Conservation (phyloP, 345 rosid genomes). For the Acer saccharum region DNA sequence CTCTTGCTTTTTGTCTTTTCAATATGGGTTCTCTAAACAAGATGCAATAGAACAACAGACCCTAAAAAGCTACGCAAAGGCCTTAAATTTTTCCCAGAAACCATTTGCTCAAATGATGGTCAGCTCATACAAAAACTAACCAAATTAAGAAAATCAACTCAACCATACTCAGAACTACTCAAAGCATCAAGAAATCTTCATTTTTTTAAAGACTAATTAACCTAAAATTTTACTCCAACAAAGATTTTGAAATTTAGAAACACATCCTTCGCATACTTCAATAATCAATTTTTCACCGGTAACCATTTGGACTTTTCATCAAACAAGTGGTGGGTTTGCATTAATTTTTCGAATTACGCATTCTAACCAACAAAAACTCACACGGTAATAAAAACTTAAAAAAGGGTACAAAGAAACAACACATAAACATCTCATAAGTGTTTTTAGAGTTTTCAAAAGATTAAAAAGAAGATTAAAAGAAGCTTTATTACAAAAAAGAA, state of each 20-base stretch:
- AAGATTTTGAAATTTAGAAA: neutral
- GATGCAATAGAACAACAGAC: neutral
- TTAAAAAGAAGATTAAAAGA: no score
- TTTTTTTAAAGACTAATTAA: neutral
- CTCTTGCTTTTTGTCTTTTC: no score
- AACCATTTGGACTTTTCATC: slow-evolving; percentile 1
- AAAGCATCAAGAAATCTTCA: neutral
- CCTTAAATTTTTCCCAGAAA: neutral
- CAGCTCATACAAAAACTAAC: neutral
- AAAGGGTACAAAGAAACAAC: neutral
- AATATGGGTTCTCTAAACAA: no score
- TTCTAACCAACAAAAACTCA: neutral
- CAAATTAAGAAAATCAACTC: neutral
- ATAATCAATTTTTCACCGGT: neutral
- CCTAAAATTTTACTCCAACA: neutral
- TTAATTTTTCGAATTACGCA: neutral
- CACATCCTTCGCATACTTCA: neutral
- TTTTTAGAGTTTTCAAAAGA: neutral
- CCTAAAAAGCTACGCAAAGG: neutral
- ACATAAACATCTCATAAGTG: neutral
- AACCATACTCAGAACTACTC: neutral
- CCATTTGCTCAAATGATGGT: neutral
- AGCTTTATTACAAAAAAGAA: no score
- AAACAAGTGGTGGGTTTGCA: neutral
- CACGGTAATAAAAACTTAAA: neutral